Evolutionary conservation across 2,329 filamentous ascomycete genomes (phyloP).

Genomic region (Westerdykella aurantiaca): DNA sequence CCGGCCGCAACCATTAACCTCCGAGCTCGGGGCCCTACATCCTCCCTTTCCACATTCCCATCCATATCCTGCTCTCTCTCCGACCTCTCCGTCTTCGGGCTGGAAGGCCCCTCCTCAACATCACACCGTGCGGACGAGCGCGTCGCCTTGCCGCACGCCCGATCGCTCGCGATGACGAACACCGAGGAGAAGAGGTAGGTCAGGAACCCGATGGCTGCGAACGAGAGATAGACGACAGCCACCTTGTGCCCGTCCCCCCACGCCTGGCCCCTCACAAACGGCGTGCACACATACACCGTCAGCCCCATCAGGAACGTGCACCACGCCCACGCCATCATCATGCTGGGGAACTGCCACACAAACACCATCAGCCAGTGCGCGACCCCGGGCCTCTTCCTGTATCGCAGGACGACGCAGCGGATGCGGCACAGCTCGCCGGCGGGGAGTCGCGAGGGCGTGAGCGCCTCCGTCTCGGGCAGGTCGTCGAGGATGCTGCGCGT

Average conservation of each 20-base stretch:
- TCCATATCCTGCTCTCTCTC: too few relatives aligned
- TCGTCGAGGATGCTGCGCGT: conserved; percentile 25
- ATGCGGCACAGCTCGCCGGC: conserved; percentile 18
- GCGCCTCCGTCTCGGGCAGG: conserved; percentile 16
- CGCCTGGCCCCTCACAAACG: conserved; percentile 14
- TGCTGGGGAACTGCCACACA: conserved; percentile 27
- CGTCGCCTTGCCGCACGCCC: not conserved
- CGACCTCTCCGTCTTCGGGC: too few relatives aligned
- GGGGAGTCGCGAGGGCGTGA: conserved; percentile 9
- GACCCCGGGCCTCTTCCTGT: conserved; percentile 18
- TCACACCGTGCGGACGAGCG: not conserved
- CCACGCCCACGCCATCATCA: conserved; percentile 28
- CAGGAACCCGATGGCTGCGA: conserved; percentile 16
- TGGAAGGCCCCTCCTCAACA: too few relatives aligned
- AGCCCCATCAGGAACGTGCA: conserved; percentile 19
- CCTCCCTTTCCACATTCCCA: too few relatives aligned
- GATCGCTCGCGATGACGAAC: conserved; percentile 25
- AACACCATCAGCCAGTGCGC: conserved; percentile 26
- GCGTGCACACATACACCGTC: conserved; percentile 24
- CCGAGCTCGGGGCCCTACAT: too few relatives aligned
- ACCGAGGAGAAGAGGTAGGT: conserved; percentile 19
- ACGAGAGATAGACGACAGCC: conserved; percentile 19
- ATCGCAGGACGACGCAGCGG: conserved; percentile 17
- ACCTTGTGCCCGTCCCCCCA: conserved; percentile 21
- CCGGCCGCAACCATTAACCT: too few relatives aligned